Evolutionary conservation across 73 alveolate species (phyloP).

Genomic region (Breviolum minutum): DNA sequence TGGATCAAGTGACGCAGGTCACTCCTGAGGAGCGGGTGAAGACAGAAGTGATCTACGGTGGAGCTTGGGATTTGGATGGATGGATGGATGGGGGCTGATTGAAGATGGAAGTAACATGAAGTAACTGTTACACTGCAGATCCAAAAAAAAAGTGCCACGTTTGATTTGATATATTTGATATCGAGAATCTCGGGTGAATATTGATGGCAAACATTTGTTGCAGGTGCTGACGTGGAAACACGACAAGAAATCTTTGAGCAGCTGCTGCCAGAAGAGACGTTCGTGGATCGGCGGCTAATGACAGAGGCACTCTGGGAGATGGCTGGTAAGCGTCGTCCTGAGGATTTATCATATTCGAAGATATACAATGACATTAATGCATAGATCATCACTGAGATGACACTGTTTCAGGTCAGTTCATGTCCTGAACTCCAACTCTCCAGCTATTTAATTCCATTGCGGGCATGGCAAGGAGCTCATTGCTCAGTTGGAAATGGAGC

Average conservation of each 20-base stretch:
- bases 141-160: not conserved
- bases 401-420: not conserved
- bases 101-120: no score
- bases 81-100: not conserved
- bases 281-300: slow-evolving; percentile 74
- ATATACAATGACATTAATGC: not conserved
- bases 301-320: slow-evolving; percentile 3
- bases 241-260: slow-evolving; percentile 88
- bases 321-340: no score
- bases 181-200: no score
- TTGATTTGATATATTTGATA: not conserved
- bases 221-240: slow-evolving; percentile 91
- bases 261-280: slow-evolving; percentile 88
- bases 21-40: slow-evolving; percentile 86
- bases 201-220: no score
- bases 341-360: no score
- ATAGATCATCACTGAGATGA: not conserved
- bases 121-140: no score
- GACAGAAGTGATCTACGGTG: slow-evolving; percentile 74
- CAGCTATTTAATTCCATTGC: not conserved
- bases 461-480: slow-evolving; percentile 21
- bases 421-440: not conserved
- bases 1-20: slow-evolving; percentile 10
- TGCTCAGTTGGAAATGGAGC: slow-evolving; percentile 70
- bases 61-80: not conserved